phyloP scores from a whole-genome alignment of 2,329 filamentous ascomycete genomes.

The Orbilia blumenaviensis region DNA sequence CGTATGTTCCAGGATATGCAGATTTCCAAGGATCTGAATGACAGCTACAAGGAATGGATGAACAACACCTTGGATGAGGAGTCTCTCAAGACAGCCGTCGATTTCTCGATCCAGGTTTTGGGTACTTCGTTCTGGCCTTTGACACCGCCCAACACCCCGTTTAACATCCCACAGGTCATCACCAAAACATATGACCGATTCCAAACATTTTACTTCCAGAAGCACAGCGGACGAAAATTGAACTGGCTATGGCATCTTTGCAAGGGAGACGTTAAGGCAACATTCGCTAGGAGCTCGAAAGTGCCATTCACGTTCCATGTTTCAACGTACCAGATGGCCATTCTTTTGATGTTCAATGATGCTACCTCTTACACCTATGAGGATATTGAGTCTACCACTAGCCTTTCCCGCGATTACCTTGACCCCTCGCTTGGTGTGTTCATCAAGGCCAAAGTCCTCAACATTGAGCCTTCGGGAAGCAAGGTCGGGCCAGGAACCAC shows the following conservation, averaged over 20 bases:
- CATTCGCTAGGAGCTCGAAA: conserved; percentile 88
- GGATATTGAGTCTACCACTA: conserved; percentile 83
- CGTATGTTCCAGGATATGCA: conserved; percentile 99
- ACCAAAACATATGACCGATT: conserved; percentile 89
- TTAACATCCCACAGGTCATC: conserved; percentile 85
- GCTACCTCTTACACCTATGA: conserved; percentile 84
- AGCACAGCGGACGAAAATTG: conserved; percentile 94
- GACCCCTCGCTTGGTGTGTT: conserved; percentile 87
- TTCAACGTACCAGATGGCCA: conserved; percentile 97
- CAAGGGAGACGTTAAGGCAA: conserved; percentile 94
- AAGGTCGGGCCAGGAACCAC: conserved; percentile 81
- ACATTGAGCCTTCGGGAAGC: conserved; percentile 74
- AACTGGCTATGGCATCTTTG: conserved; percentile 98
- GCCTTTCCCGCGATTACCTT: conserved; percentile 80
- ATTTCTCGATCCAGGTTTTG: conserved; percentile 89
- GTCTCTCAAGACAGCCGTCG: conserved; percentile 74
- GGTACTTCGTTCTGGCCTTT: conserved; percentile 98
- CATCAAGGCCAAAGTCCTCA: conserved; percentile 89
- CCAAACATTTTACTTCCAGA: conserved; percentile 89
- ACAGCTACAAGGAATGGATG: conserved; percentile 82
- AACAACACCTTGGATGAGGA: conserved; percentile 71
- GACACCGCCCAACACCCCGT: conserved; percentile 83
- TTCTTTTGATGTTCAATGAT: conserved; percentile 93
- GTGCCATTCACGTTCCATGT: conserved; percentile 97
- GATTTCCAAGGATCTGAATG: conserved; percentile 96